Base-by-base conservation (phyloP, 2,329 filamentous ascomycete species). In the Colletotrichum karsti region DNA sequence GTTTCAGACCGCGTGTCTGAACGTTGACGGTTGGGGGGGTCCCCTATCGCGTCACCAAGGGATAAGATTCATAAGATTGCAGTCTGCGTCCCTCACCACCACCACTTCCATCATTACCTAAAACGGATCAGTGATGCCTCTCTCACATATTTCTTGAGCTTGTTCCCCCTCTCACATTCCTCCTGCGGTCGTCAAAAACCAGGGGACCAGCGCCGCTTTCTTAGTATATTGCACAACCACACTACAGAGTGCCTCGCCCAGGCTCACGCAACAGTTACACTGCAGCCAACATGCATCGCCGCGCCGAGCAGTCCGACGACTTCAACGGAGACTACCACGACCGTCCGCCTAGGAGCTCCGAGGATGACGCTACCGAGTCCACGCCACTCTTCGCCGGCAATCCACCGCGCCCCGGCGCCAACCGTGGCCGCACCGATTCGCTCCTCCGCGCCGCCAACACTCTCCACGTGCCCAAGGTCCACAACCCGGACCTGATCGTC, bases 401-500 rank as follows among this genome's bases (percentile, higher is more conserved):
- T 10, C 12, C 33, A 33, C 26, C 37, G 39, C 50, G 56, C 13
- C 54, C 62, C 55, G 55, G 39, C 22, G 6, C 41, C 50, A 46
- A 37, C 18, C 64, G 46, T 24, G 33, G 63, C 22, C 60, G 58
- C 18, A 37, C 57, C 22, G 44, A 57, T 30, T 68, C 67, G 28
- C 35, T 69, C 46, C 46, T 68, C 41, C 39, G 44, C 22, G 55
- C 56, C 13, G 55, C 55, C n/a, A 51, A 54, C 24, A 41, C 35
- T 20, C 46, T 67, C 20, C 66, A 62, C 13, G 62, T 76, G 2
- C 74, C 75, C 35, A 72, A 74, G 63, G 62, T 68, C 58, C 77
- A 63, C 67, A 73, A 69, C 72, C 74, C 41, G 35, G 20, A 63
- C 18, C 24, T 66, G 30, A 76, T 81, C 20, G 72, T 77, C 13